Evolutionary conservation across 2,329 filamentous ascomycete genomes (phyloP).

Genomic region (Colletotrichum camelliae): DNA sequence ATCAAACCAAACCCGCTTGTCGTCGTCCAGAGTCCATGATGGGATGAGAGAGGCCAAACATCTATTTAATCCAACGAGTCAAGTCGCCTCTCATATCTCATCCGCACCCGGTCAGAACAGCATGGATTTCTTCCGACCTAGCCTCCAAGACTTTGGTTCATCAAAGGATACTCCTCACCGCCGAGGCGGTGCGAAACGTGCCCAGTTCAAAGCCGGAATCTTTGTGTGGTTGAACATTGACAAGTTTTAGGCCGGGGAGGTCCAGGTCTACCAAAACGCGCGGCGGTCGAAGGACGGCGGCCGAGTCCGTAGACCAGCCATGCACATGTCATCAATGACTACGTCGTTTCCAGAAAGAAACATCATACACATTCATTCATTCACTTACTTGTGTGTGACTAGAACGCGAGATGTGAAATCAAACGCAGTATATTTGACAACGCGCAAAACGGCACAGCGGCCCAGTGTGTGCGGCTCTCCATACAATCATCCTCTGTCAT

Average conservation of each 20-base stretch:
- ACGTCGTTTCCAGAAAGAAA: neutral
- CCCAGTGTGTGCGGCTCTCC: constrained; percentile 5
- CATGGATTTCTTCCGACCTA: neutral
- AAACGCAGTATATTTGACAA: constrained; percentile 19
- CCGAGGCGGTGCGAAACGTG: neutral
- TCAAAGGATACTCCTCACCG: neutral
- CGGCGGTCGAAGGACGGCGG: neutral
- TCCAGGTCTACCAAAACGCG: neutral
- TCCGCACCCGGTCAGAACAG: neutral
- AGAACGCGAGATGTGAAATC: neutral
- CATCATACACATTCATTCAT: neutral
- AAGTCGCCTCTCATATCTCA: neutral
- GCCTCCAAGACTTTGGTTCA: neutral
- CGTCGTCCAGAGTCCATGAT: neutral
- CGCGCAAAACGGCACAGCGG: constrained; percentile 2
- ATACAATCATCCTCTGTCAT: constrained; percentile 1
- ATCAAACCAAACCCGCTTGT: neutral
- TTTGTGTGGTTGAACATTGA: neutral
- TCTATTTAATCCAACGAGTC: neutral
- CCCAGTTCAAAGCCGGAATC: neutral
- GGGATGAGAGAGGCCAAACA: neutral
- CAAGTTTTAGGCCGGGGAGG: neutral
- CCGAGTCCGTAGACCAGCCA: neutral
- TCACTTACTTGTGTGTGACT: neutral
- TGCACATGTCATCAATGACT: neutral